Evolutionary conservation across 179 eudicot species (phyloP).

Genomic region (Silene noctiflora): DNA sequence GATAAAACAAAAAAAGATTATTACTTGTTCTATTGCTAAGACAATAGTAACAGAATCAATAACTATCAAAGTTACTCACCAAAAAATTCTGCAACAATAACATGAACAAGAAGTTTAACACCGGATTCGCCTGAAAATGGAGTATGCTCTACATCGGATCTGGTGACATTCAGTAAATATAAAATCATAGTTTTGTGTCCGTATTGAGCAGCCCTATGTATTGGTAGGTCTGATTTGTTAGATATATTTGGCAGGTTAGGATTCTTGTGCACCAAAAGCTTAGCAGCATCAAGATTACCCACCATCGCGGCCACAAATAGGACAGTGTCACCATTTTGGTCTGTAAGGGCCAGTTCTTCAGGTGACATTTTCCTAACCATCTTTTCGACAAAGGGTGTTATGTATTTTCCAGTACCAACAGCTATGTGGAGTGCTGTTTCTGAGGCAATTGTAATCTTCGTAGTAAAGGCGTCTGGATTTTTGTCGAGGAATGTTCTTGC

Average conservation of each 20-base stretch:
- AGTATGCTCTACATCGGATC: conserved; percentile 21
- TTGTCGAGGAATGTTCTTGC: conserved; percentile 22
- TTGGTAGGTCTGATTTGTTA: conserved; percentile 14
- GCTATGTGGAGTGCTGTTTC: conserved; percentile 30
- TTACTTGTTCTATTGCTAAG: no score
- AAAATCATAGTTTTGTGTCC: conserved; percentile 24
- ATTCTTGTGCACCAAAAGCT: conserved; percentile 33
- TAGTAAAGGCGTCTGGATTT: conserved; percentile 21
- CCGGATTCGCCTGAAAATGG: conserved; percentile 31
- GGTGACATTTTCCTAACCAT: conserved; percentile 23
- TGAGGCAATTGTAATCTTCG: conserved; percentile 26
- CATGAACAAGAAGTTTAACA: conserved; percentile 18
- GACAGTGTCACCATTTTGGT: conserved; percentile 34
- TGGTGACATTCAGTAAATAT: conserved; percentile 21
- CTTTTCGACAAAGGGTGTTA: conserved; percentile 16
- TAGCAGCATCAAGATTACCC: conserved; percentile 31
- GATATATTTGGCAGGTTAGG: conserved; percentile 26
- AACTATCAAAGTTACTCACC: conserved; percentile 21
- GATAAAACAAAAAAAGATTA: no score
- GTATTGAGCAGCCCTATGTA: conserved; percentile 27
- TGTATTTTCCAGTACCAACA: conserved; percentile 24
- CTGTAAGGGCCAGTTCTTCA: conserved; percentile 24
- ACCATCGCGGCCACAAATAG: conserved; percentile 30
- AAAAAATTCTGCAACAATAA: conserved; percentile 18
- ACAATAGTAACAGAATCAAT: background rate